Base-by-base conservation (phyloP, 2,329 filamentous ascomycete species). In the Exophiala dermatitidis region DNA sequence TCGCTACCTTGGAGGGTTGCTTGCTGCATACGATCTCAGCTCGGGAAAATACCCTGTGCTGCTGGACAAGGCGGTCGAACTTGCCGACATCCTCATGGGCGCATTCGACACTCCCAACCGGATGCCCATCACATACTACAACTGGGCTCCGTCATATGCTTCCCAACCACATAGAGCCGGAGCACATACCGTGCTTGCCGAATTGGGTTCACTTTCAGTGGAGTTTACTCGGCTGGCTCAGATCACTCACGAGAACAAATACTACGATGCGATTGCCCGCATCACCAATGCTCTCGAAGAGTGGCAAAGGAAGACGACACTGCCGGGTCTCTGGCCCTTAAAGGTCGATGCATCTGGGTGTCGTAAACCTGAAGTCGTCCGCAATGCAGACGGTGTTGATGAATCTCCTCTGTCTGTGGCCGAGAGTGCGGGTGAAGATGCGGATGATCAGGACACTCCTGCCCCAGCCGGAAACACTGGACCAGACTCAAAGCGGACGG, bases 91-190 rank as follows among this genome's bases (percentile, higher is more conserved):
- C 56, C 73, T 95, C 32, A 89, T 90, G 73, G 83, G 85, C 49
- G 80, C 86, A 3, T 95, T 95, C 64, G 89, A 95, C 69, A 96
- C 91, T 0, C 90, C 90, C 0, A 96, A 97, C 68, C 83, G 89
- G 62, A 94, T 97, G 88, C 90, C 91, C 2, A 72, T 88, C 4
- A 78, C 89, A 3, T 90, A 84, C 69, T 94, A 91, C 70, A 74
- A 78, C 58, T 95, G 86, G 88, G 79, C 81, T 62, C 86, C 85
- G 60, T 79, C 77, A 10, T 81, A 75, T 62, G 78, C 80, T 6
- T 80, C 78, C 2, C 78, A 83, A 60, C 80, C 83, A 4, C 57
- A 59, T 43, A 34, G 57, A 37, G 86, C 86, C 1, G 72, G 74
- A 54, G 70, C 66, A 3, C 69, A 72, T 46, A 79, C 79, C 50